Percentiles rank a stretch among this genome's conserved stretches.
phyloP scores from a whole-genome alignment of 768 basidiomycete genomes.

The Lactifluus echinatus region DNA sequence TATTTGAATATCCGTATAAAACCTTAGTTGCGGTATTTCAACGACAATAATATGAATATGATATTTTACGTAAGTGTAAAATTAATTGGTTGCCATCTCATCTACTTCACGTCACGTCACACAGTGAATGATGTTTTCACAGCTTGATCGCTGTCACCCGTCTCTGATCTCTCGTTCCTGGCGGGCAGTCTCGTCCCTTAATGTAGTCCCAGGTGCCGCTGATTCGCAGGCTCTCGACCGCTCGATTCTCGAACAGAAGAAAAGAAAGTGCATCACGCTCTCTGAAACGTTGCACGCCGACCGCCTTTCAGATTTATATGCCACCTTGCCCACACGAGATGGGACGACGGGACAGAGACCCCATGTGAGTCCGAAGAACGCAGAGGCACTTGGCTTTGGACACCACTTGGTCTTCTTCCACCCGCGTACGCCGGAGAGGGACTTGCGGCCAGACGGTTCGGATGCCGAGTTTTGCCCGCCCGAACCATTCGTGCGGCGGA shows the following conservation, averaged over 20 bases:
- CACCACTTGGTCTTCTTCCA: constrained; percentile 75
- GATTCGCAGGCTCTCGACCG: constrained; percentile 39
- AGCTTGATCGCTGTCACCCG: too few species aligned
- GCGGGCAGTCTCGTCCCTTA: constrained; percentile 3
- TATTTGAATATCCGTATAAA: constrained; percentile 77
- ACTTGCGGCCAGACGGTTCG: constrained; percentile 60
- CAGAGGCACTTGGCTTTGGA: constrained; percentile 44
- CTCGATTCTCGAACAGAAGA: constrained; percentile 49
- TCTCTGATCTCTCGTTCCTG: constrained; percentile 10
- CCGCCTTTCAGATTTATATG: constrained; percentile 54
- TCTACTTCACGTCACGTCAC: neutral
- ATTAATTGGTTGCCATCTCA: neutral
- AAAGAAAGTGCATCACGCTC: constrained; percentile 36
- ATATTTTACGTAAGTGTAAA: too few species aligned
- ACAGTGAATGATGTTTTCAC: neutral
- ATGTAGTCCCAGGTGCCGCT: constrained; percentile 4
- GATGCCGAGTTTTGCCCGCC: constrained; percentile 67
- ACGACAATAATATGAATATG: constrained; percentile 30
- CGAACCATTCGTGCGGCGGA: constrained; percentile 62
- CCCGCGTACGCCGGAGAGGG: constrained; percentile 46
- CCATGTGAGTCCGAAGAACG: constrained; percentile 34
- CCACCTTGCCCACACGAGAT: constrained; percentile 68
- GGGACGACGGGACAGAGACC: constrained; percentile 33
- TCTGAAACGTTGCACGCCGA: constrained; percentile 45
- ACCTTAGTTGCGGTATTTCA: constrained; percentile 47